Percentiles rank a stretch among this genome's conserved stretches.
These are phyloP conservation scores for Pecoramyces ruminantium DNA, from an alignment of 192 early-diverging fungal species.

Conservation along the genomic window DNA sequence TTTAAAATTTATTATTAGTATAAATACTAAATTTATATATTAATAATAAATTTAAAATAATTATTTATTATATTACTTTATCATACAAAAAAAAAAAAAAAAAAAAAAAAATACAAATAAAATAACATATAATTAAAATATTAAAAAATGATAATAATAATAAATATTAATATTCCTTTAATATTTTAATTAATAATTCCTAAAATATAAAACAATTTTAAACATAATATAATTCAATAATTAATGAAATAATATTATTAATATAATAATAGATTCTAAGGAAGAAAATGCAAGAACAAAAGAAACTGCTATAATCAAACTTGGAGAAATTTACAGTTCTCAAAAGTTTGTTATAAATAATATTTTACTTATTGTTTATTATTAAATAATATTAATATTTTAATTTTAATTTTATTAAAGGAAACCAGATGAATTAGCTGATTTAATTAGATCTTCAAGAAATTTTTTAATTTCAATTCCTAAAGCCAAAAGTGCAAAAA, in stretches of 20 bases:
- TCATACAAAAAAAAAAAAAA: too few species aligned
- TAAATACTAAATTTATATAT: too few species aligned
- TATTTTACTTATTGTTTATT: not conserved
- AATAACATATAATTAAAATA: too few species aligned
- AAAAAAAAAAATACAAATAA: too few species aligned
- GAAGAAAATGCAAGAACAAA: conserved; percentile 24
- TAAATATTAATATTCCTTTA: too few species aligned
- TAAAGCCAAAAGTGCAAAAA: conserved; percentile 93
- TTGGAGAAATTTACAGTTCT: conserved; percentile 56
- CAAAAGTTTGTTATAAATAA: conserved; percentile 24
- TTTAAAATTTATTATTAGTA: too few species aligned
- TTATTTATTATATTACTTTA: too few species aligned
- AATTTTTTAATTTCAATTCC: conserved; percentile 64
- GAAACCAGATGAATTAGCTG: conserved; percentile 57
- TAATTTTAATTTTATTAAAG: conserved; percentile 12
- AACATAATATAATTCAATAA: too few species aligned
- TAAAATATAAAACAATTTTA: too few species aligned
- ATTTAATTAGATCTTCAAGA: conserved; percentile 64
- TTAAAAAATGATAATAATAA: too few species aligned
- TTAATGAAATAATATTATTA: not conserved
- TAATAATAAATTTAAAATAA: too few species aligned
- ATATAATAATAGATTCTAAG: not conserved
- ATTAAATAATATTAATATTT: not conserved
- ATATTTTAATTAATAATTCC: too few species aligned
- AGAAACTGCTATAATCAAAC: conserved; percentile 50